Evolutionary conservation across 345 rosid species (phyloP), one percentile per base, ranked within the genome.

Genomic region (Eutrema japonicum): DNA sequence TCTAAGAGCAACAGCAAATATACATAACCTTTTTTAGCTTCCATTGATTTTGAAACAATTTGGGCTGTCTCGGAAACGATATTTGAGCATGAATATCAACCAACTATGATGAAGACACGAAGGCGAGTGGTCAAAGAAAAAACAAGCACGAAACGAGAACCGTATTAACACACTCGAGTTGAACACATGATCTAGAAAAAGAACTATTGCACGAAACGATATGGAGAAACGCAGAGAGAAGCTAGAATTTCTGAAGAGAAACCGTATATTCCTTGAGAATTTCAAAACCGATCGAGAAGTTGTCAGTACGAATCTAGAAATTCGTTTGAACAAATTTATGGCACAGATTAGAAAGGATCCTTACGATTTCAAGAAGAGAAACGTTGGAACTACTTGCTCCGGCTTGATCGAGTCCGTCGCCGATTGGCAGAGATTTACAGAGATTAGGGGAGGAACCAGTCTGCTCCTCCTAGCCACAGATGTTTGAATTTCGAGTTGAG

Each of bases 361-460:
- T 59, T 58, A 74, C 73, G 35, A 6, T 57, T 54, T 40, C 47
- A 16, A 57, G 67, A 48, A 22, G 49, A 37, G 36, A 12, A 41
- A 11, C 46, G 26, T 57, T 45, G 7, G 40, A 8, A 30, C 32
- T 30, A 36, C 32, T 64, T 29, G 30, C 53, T 51, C 69, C 61
- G 56, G 56, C 12, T 36, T 43, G 36, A 14, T 57, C 43, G 6
- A 33, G 27, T 47, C 38, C 48, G 73, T 66, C 53, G 40, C 33
- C 52, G 59, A 64, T 38, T 30, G 45, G 46, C 45, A 62, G 57
- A 47, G 10, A 51, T 4, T 52, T 66, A 26, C 65, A 60, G 49
- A 41, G 67, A 63, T 63, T n/a, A 35, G 36, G 46, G 6, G 47
- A 65, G 11, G 45, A 64, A 33, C 40, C 52, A n/a, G 27, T 62